Conservation (phyloP, 78 protist genomes). For the Diacronema lutheri region DNA sequence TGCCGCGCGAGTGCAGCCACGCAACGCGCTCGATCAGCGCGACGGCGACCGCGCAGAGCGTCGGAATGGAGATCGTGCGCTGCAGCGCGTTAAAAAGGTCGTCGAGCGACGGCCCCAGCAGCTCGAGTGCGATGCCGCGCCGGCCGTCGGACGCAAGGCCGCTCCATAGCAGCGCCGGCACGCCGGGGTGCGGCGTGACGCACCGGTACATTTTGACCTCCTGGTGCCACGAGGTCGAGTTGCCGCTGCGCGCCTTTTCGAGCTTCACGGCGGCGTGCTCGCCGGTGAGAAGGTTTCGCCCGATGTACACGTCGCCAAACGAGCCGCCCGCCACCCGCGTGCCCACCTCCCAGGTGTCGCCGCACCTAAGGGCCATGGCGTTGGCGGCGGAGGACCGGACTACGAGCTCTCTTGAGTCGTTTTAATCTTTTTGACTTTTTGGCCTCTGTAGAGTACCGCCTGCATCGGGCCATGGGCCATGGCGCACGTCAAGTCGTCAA, state of each 20-base stretch:
- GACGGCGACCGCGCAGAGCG: constrained; percentile 47
- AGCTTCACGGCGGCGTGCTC: constrained; percentile 12
- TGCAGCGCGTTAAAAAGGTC: constrained; percentile 47
- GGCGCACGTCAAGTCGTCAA: too few species aligned
- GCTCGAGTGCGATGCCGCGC: constrained; percentile 77
- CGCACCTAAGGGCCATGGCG: too few species aligned
- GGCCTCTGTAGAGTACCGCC: too few species aligned
- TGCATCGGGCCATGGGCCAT: too few species aligned
- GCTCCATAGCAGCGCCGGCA: background rate
- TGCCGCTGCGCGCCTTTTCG: too few species aligned
- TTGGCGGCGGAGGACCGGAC: too few species aligned
- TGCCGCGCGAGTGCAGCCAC: constrained; percentile 45
- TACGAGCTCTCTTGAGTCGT: too few species aligned
- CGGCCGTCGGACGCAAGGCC: constrained; percentile 52
- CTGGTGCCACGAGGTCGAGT: background rate
- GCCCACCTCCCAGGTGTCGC: too few species aligned
- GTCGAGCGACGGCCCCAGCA: constrained; percentile 68
- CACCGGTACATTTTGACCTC: background rate
- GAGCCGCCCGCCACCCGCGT: constrained; percentile 61
- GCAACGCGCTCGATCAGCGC: constrained; percentile 49
- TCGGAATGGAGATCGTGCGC: constrained; percentile 38
- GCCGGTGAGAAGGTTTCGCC: background rate
- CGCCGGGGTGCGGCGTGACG: background rate
- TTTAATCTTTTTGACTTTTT: too few species aligned
- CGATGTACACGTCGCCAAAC: constrained; percentile 72